Evolutionary conservation across 1,139 yeast species (phyloP), one percentile per base, ranked within the genome.

Genomic region (Hyphopichia fennica): DNA sequence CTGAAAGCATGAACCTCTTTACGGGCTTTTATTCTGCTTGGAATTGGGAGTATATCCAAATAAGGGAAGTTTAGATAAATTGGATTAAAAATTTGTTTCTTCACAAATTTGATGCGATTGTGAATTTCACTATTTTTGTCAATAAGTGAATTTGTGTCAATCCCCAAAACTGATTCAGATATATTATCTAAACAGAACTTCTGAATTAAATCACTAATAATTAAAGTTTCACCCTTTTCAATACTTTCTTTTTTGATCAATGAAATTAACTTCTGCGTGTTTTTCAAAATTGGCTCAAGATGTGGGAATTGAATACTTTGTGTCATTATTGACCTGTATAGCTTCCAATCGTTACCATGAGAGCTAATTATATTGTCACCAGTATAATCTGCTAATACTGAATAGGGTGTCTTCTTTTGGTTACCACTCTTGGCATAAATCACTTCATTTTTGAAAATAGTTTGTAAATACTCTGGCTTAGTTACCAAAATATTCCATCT

Each of bases 311-410:
- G 82, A 20, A 81, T 65, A 2, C 79, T 71, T n/a, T 65, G 62
- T 4, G 80, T 72, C 34, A 81, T 54, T 16, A 75, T 55, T 3
- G 58, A 58, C 45, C 87, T 62, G 51, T 79, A 81, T 8, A 59
- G 48, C 46, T 57, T 74, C 87, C 87, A 81, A n/a, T 57, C 54
- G 2, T 59, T 57, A 0, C 84, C 84, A 53, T 79, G 83, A 1
- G 85, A 77, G 50, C 85, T 79, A 23, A 81, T 81, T 2, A 81
- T 67, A 52, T 81, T 81, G 46, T 81, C 85, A 0, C 87, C 87
- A 0, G 85, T 79, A 48, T 81, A 81, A 9, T 67, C 65, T 0
- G 84, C 75, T 30, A 81, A 54, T 1, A 80, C 77, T 7, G 84
- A 72, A 43, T 76, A 66, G 0, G 86, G 85, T 15, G 79, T 79